Base-by-base conservation (phyloP, 768 basidiomycete species). In the Tylopilus plumbeoviolaceoides region DNA sequence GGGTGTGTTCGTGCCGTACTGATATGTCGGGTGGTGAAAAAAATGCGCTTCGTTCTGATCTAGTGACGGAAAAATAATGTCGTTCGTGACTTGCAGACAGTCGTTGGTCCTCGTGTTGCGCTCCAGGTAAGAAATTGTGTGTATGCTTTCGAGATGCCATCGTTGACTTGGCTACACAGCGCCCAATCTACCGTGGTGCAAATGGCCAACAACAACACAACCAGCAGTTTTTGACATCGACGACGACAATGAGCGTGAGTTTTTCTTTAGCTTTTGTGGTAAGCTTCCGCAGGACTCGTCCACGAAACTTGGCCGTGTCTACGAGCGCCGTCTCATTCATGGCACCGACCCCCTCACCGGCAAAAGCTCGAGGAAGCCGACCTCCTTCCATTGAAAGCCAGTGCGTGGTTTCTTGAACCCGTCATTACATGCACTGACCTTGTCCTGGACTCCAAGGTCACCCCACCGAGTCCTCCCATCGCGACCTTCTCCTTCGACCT, bases 281-380 rank as follows among this genome's bases (percentile, higher is more conserved):
- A 91, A 93, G 63, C 82, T 91, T 48, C 97, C 97, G 14, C 86
- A 89, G 69, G 89, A 92, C 64, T 94, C 97, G 59, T 93, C 93
- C 17, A 67, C 75, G 57, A 94, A 94, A 70, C 94, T 94, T 0
- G 89, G 91, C 21, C 89, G 93, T 50, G 83, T 99, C 41, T 99
- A 95, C 67, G 97, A 99, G 70, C 86, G 88, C 52, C 84, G 91
- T 49, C 85, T 99, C 59, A 94, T 99, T 60, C 77, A 98, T 77
- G 93, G 91, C 59, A 92, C 90, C 8, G 97, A 99, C 74, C 97
- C 97, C 18, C 82, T 92, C 59, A 93, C 93, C 5, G 95, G 94
- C 58, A 98, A 71, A 87, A 91, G 61, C 76, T 98, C 57, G 87
- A 90, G 53, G 92, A 94, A 70, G 80, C 90, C 2, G 95, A 99